These are phyloP conservation scores for Phylloporus arenicola DNA, from an alignment of 768 basidiomycete genomes.

Conservation along the genomic window DNA sequence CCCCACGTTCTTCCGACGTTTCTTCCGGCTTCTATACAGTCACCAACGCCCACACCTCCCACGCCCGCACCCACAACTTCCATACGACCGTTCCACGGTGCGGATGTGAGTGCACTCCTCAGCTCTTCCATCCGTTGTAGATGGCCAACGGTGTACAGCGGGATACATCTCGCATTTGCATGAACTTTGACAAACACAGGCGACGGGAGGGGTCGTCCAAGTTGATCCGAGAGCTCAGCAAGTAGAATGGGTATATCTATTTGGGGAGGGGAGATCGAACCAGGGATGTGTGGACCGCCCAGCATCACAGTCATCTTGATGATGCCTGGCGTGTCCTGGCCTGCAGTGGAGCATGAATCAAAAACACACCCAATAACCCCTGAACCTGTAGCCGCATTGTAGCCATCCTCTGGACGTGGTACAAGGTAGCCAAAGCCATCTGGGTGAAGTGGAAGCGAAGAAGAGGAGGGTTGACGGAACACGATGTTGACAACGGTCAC, in stretches of 20 bases:
- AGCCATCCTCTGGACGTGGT: conserved; percentile 63
- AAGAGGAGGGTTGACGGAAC: conserved; percentile 48
- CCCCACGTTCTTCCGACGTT: conserved; percentile 43
- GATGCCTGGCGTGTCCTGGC: conserved; percentile 46
- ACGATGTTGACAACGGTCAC: conserved; percentile 89
- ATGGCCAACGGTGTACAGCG: conserved; percentile 72
- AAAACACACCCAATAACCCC: conserved; percentile 84
- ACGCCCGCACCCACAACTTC: conserved; percentile 81
- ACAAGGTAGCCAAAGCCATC: conserved; percentile 93
- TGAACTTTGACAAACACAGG: conserved; percentile 52
- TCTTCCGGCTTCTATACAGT: conserved; percentile 76
- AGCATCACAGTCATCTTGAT: conserved; percentile 89
- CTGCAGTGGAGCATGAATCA: conserved; percentile 72
- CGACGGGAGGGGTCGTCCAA: conserved; percentile 43
- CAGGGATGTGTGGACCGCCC: conserved; percentile 62
- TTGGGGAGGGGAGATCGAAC: conserved; percentile 10
- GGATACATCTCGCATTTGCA: conserved; percentile 67
- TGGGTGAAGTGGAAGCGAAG: conserved; percentile 54
- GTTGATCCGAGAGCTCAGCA: conserved; percentile 40
- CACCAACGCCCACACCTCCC: conserved; percentile 80
- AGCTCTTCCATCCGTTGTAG: conserved; percentile 61
- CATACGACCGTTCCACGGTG: conserved; percentile 44
- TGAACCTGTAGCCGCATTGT: conserved; percentile 33
- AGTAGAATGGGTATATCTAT: conserved; percentile 22
- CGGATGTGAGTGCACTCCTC: conserved; percentile 34